phyloP scores from a whole-genome alignment of 108 stramenopile genomes.

The Pseudonitzschia multiseries region DNA sequence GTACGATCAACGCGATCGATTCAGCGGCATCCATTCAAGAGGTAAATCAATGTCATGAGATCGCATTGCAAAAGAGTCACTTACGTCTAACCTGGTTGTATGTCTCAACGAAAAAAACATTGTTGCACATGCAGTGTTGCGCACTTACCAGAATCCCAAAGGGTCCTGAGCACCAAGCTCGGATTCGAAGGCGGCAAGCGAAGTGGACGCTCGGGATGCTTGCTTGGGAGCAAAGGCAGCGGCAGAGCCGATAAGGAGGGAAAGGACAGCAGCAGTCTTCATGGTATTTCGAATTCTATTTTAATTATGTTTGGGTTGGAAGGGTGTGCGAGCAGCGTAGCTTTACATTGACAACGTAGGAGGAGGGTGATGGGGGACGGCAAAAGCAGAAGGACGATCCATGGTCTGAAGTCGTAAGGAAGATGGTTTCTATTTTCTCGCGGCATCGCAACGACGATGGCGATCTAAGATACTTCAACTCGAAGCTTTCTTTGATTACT shows the following conservation, averaged over 20 bases:
- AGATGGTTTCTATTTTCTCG: neutral
- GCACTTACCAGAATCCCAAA: constrained; percentile 69
- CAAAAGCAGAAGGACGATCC: neutral
- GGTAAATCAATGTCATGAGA: too few relatives aligned
- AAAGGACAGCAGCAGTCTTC: constrained; percentile 59
- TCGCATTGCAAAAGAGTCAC: too few relatives aligned
- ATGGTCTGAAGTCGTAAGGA: neutral
- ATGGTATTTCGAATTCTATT: constrained; percentile 35
- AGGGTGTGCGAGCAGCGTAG: neutral
- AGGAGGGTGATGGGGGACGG: neutral
- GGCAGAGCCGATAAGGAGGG: constrained; percentile 63
- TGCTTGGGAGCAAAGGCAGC: constrained; percentile 70
- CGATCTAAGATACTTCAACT: constrained; percentile 13
- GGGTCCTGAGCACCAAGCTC: constrained; percentile 82
- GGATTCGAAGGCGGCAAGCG: constrained; percentile 62
- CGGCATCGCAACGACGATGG: neutral
- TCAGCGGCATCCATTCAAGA: neutral
- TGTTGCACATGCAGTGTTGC: neutral
- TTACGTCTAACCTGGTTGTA: too few relatives aligned
- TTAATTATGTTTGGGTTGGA: constrained; percentile 4
- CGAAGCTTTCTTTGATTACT: neutral
- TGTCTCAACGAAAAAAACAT: too few relatives aligned
- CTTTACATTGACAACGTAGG: neutral
- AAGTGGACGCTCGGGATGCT: constrained; percentile 40
- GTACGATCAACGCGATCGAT: neutral